A percentile compares a stretch with the other conserved stretches of the same genome.
phyloP scores from a whole-genome alignment of 345 rosid species.

The Gossypium rotundifolium region DNA sequence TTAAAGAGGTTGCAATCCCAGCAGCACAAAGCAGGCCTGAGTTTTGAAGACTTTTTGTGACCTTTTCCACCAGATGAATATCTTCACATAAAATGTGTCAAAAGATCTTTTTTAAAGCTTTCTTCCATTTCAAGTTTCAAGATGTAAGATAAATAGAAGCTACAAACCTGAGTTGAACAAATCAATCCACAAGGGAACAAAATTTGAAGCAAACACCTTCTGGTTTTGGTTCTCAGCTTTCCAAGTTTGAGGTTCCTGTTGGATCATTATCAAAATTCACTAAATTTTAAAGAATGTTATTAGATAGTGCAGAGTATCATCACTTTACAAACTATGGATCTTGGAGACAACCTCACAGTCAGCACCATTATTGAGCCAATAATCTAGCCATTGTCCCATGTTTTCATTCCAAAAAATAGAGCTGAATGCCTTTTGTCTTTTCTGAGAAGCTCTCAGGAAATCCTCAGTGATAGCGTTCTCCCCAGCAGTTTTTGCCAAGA shows the following conservation, averaged over 20 bases:
- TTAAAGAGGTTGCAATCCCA: slow-evolving; percentile 75
- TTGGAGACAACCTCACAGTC: slow-evolving; percentile 22
- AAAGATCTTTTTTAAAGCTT: slow-evolving; percentile 11
- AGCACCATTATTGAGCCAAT: slow-evolving; percentile 41
- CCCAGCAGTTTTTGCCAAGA: slow-evolving; percentile 54
- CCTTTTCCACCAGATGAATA: slow-evolving; percentile 48
- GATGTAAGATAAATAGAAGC: not conserved
- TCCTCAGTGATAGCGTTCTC: slow-evolving; percentile 31
- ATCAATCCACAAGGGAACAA: slow-evolving; percentile 71
- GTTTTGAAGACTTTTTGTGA: slow-evolving; percentile 39
- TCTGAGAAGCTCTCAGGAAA: slow-evolving; percentile 57
- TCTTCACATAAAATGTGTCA: slow-evolving; percentile 33
- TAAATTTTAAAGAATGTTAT: not conserved
- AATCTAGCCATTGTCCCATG: slow-evolving; percentile 88
- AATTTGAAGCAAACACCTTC: slow-evolving; percentile 72
- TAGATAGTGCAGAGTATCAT: not conserved
- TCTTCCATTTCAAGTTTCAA: not conserved
- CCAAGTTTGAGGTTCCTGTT: slow-evolving; percentile 53
- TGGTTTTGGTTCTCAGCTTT: slow-evolving; percentile 55
- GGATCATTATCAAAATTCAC: not conserved
- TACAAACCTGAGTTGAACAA: slow-evolving; percentile 64
- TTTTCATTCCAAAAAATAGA: slow-evolving; percentile 67
- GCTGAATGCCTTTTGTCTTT: slow-evolving; percentile 48
- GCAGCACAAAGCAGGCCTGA: slow-evolving; percentile 61
- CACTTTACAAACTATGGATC: not conserved